Evolutionary conservation across 106 monocot genomes (phyloP).

Genomic region (Platanthera zijinensis): DNA sequence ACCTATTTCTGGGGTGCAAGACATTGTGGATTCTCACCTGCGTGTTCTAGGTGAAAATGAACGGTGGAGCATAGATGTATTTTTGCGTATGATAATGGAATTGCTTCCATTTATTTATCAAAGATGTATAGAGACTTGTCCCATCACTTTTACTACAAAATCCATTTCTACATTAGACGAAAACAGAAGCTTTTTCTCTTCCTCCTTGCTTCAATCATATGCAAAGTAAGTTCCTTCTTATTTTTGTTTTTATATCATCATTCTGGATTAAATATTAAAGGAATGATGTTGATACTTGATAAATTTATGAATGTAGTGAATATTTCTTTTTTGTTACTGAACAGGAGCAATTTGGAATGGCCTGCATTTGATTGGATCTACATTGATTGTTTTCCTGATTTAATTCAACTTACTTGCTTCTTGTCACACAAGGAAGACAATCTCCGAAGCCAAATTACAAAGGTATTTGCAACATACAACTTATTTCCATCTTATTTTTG

Average conservation of each 20-base stretch:
- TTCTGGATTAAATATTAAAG: background rate
- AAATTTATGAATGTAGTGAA: background rate
- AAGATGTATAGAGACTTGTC: constrained; percentile 71
- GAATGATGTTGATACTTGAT: background rate
- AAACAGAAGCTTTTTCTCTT: constrained; percentile 48
- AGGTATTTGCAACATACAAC: constrained; percentile 32
- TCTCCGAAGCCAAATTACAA: constrained; percentile 66
- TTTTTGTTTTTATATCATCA: background rate
- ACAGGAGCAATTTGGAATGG: constrained; percentile 82
- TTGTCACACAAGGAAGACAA: constrained; percentile 86
- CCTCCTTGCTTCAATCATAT: constrained; percentile 59
- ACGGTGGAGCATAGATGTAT: constrained; percentile 92
- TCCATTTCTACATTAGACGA: constrained; percentile 23
- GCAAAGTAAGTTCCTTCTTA: constrained; percentile 44
- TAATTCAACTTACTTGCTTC: constrained; percentile 83
- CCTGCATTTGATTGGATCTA: constrained; percentile 91
- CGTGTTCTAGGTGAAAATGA: constrained; percentile 85
- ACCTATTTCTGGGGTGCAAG: constrained; percentile 91
- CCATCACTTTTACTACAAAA: constrained; percentile 36
- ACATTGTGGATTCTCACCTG: constrained; percentile 76
- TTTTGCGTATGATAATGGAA: constrained; percentile 71
- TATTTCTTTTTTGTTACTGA: background rate
- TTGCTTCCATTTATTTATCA: constrained; percentile 77
- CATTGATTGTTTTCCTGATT: constrained; percentile 74
- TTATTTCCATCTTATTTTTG: background rate